These are phyloP conservation scores for Blyttiomyces sp. DNA, from an alignment of 371 early-diverging fungal species.

Conservation along the genomic window DNA sequence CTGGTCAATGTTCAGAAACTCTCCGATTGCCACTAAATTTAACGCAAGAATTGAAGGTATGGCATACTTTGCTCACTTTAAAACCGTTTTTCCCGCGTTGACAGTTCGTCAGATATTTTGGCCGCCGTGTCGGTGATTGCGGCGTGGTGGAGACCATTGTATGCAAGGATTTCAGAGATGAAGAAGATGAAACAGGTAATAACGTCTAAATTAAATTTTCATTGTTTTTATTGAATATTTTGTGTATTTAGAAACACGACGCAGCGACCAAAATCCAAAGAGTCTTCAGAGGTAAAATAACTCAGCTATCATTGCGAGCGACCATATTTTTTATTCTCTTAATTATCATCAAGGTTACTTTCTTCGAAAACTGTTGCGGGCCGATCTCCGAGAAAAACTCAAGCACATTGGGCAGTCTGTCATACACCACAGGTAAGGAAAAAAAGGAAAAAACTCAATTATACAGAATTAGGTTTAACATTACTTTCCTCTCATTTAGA, in stretches of 20 bases:
- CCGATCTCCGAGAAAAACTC: conserved; percentile 41
- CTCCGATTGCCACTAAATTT: conserved; percentile 47
- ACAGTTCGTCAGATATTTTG: conserved; percentile 22
- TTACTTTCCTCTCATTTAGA: conserved; percentile 7
- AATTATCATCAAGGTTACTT: conserved; percentile 25
- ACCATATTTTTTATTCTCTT: not conserved
- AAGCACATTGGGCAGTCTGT: conserved; percentile 39
- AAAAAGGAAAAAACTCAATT: not conserved
- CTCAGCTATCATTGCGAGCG: not conserved
- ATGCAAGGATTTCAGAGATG: conserved; percentile 28
- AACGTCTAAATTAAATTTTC: not conserved
- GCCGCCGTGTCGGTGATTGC: conserved; percentile 38
- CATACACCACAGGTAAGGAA: conserved; percentile 25
- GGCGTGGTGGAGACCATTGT: conserved; percentile 49
- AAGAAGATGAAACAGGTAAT: conserved; percentile 18
- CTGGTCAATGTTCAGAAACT: conserved; percentile 48
- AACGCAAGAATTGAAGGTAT: conserved; percentile 44
- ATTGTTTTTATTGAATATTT: too few relatives aligned
- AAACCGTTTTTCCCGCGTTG: not conserved
- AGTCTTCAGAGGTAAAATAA: conserved; percentile 33
- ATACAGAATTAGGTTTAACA: not conserved
- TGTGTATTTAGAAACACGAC: conserved; percentile 29
- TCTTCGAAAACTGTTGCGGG: conserved; percentile 42
- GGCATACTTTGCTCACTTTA: not conserved
- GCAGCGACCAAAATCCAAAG: conserved; percentile 47